Base-by-base conservation (phyloP, 2,329 filamentous ascomycete genomes). In the Alternaria postmessia region DNA sequence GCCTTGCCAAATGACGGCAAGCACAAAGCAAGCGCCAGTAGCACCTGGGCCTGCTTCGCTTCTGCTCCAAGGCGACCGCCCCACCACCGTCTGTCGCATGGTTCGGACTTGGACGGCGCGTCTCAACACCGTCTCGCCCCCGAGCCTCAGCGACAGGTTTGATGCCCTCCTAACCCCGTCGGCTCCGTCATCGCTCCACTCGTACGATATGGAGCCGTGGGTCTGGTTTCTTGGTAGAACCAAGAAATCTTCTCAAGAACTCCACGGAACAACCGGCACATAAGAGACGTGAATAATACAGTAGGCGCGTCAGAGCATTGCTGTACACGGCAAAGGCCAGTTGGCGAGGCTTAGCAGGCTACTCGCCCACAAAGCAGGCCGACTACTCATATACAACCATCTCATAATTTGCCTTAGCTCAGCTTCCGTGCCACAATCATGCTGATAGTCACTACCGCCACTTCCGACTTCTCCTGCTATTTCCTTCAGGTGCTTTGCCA, bases 81-180 rank as follows among this genome's bases (percentile, higher is more conserved):
- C 62, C 64, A 59, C 65, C 61, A 52, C 57, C 38, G 38, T 20
- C 38, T 18, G 38, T 22, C 54, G 64, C 63, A 65, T 57, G 41
- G 54, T 38, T 36, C 54, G 20, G 54, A 51, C 54, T 39, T 61
- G 30, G 47, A 39, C 49, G 51, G 43, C 54, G 54, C 44, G 48
- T 61, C 59, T 61, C 59, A 61, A 61, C 53, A 57, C 58, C 54
- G 54, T 57, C 58, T 52, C 54, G 58, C 44, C 26, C 26, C 47
- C 47, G 53, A 22, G 34, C 53, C 32, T 44, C 38, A 54, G 51
- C 57, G 42, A 54, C 57, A 43, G 18, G 36, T 47, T 51, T 48
- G 41, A 42, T 48, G 51, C 49, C 44, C 36, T 44, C 34, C 26
- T 32, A 57, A 36, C 49, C 43, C 59, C 54, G 43, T 54, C 43